Conservation (phyloP, 352 stramenopile genomes). For the Globisporangium recalcitrans region DNA sequence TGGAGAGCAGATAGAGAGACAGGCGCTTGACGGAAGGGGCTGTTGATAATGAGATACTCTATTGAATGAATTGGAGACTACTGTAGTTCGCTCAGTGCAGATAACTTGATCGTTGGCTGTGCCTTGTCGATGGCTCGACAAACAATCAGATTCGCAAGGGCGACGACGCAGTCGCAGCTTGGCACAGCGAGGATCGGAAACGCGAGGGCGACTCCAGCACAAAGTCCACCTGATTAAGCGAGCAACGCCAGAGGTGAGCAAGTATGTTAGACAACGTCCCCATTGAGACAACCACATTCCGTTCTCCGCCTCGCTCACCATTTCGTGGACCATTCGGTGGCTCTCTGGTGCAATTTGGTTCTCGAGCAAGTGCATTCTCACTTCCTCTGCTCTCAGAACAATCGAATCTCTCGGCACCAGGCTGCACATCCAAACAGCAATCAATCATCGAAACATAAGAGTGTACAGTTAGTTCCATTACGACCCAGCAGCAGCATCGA, state of each 20-base stretch:
- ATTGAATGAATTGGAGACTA: neutral
- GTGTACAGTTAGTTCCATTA: no score
- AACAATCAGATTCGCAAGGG: slow-evolving; percentile 4
- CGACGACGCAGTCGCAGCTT: slow-evolving; percentile 27
- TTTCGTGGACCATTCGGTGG: slow-evolving; percentile 50
- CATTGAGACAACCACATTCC: neutral
- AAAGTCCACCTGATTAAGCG: slow-evolving; percentile 56
- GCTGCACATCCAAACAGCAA: slow-evolving; percentile 20
- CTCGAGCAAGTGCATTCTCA: slow-evolving; percentile 38
- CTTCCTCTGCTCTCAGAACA: slow-evolving; percentile 46
- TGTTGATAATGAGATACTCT: neutral
- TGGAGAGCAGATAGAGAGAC: neutral
- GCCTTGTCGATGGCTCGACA: no score
- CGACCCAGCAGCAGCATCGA: neutral
- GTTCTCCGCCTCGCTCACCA: slow-evolving; percentile 25
- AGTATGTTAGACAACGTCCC: neutral
- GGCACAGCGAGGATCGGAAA: slow-evolving; percentile 60
- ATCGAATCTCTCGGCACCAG: slow-evolving; percentile 51
- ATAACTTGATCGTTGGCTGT: no score
- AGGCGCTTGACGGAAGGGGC: no score
- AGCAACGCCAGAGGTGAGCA: neutral
- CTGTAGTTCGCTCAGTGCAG: neutral
- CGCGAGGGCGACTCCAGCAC: slow-evolving; percentile 47
- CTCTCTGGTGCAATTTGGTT: slow-evolving; percentile 30
- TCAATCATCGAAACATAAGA: slow-evolving; percentile 5